Base-by-base conservation (phyloP, 2,329 filamentous ascomycete genomes). In the Rhynchosporium agropyri region DNA sequence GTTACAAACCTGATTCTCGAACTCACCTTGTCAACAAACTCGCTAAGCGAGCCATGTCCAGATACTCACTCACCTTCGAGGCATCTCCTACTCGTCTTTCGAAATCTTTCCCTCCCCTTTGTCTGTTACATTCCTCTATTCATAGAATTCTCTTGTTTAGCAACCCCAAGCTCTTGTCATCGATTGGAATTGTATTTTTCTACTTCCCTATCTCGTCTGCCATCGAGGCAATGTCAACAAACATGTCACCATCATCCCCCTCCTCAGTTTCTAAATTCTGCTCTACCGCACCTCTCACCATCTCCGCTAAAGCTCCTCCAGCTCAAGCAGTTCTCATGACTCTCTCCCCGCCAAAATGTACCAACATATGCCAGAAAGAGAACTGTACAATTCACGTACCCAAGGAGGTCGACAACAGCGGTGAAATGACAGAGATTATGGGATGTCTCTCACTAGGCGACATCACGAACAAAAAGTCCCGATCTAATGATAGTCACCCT, bases 281-380 rank as follows among this genome's bases (percentile, higher is more conserved):
- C 20, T 20, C 20, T 12, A 38, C 20, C n/a, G 38, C 36, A 29
- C 51, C 51, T n/a, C 1, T 54, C 51, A 54, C n/a, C 9, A 15
- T 54, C 10, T 33, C 33, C 12, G n/a, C 36, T 33, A 54, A 54
- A 36, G 51, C 33, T 12, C n/a, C 8, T 9, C n/a, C 33, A 13
- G 51, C 36, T 38, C 20, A 33, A 40, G 36, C 20, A 6, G 51
- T 54, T n/a, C 9, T 29, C 26, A 54, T 54, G 51, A 28, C 1
- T 8, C n/a, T 54, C 20, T 54, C 51, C 8, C 51, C 51, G 3
- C 3, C n/a, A 2, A 54, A 54, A 9, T 42, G 33, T 15, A 20
- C 20, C 1, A 54, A 54, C 33, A 54, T 26, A 15, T 54, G 51
- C 40, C 51, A n/a, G n/a, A 54, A 54, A 13, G 20, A 54, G 36